Evolutionary conservation across 2,329 filamentous ascomycete species (phyloP).

Genomic region (Pseudocercospora musae): DNA sequence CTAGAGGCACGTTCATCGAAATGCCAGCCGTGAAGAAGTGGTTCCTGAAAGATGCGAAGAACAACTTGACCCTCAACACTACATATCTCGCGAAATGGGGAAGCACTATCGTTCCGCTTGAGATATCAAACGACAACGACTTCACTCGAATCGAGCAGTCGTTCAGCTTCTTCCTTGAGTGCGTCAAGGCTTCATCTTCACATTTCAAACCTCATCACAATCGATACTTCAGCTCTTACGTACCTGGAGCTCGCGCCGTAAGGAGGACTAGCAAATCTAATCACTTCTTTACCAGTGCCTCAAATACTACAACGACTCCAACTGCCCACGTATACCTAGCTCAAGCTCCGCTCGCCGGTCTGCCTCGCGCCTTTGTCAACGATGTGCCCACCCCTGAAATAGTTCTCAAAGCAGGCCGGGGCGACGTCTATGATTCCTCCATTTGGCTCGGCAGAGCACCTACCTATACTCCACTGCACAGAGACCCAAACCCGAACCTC

Average conservation of each 20-base stretch:
- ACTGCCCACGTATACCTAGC: constrained; percentile 70
- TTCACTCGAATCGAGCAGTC: constrained; percentile 61
- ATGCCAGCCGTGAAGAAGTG: constrained; percentile 58
- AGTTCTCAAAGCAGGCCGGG: constrained; percentile 62
- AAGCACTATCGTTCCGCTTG: constrained; percentile 55
- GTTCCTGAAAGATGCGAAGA: constrained; percentile 46
- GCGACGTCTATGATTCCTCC: constrained; percentile 82
- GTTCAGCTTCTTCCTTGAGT: constrained; percentile 62
- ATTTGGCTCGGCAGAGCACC: constrained; percentile 85
- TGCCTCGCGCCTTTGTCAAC: constrained; percentile 60
- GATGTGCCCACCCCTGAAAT: constrained; percentile 68
- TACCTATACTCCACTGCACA: constrained; percentile 85
- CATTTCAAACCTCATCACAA: constrained; percentile 15
- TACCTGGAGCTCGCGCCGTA: constrained; percentile 27
- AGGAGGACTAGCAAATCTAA: constrained; percentile 23
- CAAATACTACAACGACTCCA: constrained; percentile 17
- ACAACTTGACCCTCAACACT: constrained; percentile 35
- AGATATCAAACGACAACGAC: constrained; percentile 48
- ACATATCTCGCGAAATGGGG: constrained; percentile 47
- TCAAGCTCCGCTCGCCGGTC: constrained; percentile 68
- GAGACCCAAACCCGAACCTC: constrained; percentile 90
- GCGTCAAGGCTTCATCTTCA: constrained; percentile 36
- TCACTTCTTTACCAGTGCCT: constrained; percentile 35
- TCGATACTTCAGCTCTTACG: constrained; percentile 32
- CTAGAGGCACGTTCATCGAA: constrained; percentile 40